A percentile compares a stretch with the other conserved stretches of the same genome.
Conservation (phyloP, 176 grass and related monocot species). For the Coix lacrymajobi region DNA sequence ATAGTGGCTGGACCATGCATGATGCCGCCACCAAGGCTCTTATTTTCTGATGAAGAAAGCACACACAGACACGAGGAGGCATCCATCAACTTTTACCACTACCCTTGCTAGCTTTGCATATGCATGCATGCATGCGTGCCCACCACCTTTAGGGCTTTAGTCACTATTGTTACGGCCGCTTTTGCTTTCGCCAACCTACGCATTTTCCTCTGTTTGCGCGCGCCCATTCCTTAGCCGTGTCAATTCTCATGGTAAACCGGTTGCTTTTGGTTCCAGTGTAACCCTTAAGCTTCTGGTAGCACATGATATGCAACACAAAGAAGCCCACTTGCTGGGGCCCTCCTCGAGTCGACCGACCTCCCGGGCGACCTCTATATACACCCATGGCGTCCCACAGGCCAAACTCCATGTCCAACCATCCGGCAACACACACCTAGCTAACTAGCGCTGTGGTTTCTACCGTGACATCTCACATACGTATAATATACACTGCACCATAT, state of each 20-base stretch:
- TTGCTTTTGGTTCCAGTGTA: not conserved
- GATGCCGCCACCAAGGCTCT: not conserved
- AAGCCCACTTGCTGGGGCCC: not conserved
- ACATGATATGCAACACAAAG: not conserved
- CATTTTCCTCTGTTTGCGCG: not conserved
- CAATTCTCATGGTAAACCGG: not conserved
- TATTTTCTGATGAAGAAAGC: not conserved
- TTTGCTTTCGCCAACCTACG: not conserved
- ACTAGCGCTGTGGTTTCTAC: not conserved
- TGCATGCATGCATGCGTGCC: conserved; percentile 17
- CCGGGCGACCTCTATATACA: conserved; percentile 29
- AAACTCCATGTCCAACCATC: conserved; percentile 74
- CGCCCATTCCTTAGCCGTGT: conserved; percentile 17
- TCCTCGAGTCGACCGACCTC: not conserved
- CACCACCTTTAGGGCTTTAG: conserved; percentile 16
- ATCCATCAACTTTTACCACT: not conserved
- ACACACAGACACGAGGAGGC: not conserved
- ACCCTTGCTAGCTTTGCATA: not conserved
- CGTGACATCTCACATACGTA: not conserved
- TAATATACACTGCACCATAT: no score
- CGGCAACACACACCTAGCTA: not conserved
- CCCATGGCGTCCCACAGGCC: conserved; percentile 23
- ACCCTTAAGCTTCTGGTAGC: conserved; percentile 22
- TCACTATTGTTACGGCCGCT: not conserved
- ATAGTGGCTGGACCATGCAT: not conserved